Percentiles rank a stretch among this genome's conserved stretches.
Conservation (phyloP, 2,329 filamentous ascomycete species). For the Pyricularia sp. region DNA sequence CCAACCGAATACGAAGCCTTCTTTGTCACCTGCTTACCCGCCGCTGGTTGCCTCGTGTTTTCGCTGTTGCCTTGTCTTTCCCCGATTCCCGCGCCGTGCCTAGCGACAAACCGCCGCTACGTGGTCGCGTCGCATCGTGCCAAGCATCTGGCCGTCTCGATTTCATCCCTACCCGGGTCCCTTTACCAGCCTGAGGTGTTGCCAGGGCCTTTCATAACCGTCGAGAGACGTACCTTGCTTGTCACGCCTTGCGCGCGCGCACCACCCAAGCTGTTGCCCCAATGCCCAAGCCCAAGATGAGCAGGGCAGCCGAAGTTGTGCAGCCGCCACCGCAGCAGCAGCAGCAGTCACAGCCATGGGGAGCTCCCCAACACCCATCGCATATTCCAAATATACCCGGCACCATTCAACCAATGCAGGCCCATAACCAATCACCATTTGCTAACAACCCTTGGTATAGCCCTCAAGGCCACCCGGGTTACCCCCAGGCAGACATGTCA, state of each 20-base stretch:
- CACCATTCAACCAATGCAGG: slow-evolving; percentile 12
- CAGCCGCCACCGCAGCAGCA: slow-evolving; percentile 7
- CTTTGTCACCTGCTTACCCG: background rate
- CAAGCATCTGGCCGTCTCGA: background rate
- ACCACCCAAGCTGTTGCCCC: background rate
- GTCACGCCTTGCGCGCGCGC: background rate
- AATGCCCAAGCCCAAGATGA: slow-evolving; percentile 8
- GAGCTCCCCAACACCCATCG: slow-evolving; percentile 12
- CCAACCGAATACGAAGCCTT: background rate
- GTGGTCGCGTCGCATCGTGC: background rate
- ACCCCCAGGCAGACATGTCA: slow-evolving; percentile 30
- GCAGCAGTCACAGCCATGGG: slow-evolving; percentile 6
- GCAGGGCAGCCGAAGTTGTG: slow-evolving; percentile 10
- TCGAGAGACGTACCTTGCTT: background rate
- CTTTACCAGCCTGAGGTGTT: background rate
- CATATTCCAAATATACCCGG: slow-evolving; percentile 15
- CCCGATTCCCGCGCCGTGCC: background rate
- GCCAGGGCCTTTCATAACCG: background rate
- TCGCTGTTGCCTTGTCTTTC: background rate
- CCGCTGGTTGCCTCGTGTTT: background rate
- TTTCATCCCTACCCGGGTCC: background rate
- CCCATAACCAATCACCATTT: slow-evolving; percentile 14
- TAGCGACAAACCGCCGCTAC: background rate
- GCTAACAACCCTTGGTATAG: slow-evolving; percentile 28
- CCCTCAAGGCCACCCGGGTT: slow-evolving; percentile 22